Evolutionary conservation across 129 eudicot species (phyloP).

Genomic region (Flaveria brownii): DNA sequence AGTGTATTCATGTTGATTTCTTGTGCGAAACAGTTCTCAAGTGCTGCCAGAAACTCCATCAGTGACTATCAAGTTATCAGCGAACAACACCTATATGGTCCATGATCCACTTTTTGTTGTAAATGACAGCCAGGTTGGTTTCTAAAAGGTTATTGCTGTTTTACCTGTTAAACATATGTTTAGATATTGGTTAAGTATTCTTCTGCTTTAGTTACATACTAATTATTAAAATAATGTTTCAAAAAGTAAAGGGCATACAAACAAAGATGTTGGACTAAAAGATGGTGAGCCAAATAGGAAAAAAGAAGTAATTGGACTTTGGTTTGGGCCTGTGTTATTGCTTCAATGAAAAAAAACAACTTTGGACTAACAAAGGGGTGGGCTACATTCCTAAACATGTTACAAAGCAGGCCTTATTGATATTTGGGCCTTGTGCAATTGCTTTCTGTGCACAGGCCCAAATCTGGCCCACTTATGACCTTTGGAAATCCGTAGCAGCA

Average conservation of each 20-base stretch:
- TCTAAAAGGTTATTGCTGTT: conserved; percentile 18
- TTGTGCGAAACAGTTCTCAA: conserved; percentile 48
- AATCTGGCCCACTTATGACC: neutral
- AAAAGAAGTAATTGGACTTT: neutral
- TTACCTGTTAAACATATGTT: neutral
- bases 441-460: conserved; percentile 1
- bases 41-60: conserved; percentile 61
- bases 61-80: conserved; percentile 57
- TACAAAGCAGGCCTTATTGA: neutral
- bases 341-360: no score
- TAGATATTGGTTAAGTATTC: neutral
- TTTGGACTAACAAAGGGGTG: neutral
- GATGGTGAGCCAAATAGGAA: neutral
- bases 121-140: conserved; percentile 65
- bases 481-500: neutral
- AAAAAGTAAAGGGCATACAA: conserved; percentile 3
- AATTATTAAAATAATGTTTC: conserved; percentile 11
- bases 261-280: neutral
- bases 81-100: conserved; percentile 69
- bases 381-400: conserved; percentile 7
- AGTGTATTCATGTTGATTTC: conserved; percentile 8
- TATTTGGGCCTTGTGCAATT: conserved; percentile 1
- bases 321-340: no score
- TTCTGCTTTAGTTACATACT: neutral
- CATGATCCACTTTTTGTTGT: conserved; percentile 63